phyloP scores from a whole-genome alignment of 345 rosid species.

The Passiflora organensis region DNA sequence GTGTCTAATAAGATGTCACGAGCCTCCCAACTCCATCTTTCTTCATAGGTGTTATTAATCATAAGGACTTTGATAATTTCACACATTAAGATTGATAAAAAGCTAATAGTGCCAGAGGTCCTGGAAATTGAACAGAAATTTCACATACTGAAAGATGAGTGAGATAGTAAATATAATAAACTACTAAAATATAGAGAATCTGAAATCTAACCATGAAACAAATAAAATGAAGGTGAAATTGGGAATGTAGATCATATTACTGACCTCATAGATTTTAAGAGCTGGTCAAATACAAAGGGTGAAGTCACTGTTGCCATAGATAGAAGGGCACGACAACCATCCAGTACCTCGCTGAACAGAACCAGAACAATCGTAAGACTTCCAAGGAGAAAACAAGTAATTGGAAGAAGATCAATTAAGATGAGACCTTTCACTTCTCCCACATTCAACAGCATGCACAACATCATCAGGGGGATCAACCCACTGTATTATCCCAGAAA shows the following conservation, averaged over 20 bases:
- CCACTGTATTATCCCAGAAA: slow-evolving; percentile 86
- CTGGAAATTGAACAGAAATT: slow-evolving; percentile 41
- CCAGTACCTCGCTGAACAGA: slow-evolving; percentile 80
- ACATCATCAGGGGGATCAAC: slow-evolving; percentile 82
- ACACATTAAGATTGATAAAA: slow-evolving; percentile 81
- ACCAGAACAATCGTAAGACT: slow-evolving; percentile 17
- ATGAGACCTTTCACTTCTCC: slow-evolving; percentile 82
- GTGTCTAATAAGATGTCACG: slow-evolving; percentile 94
- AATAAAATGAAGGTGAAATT: not conserved
- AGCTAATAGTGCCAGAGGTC: slow-evolving; percentile 78
- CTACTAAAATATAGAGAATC: not conserved
- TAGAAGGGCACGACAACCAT: slow-evolving; percentile 92
- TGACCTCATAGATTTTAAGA: slow-evolving; percentile 78
- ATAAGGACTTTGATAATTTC: slow-evolving; percentile 77
- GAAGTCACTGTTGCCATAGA: slow-evolving; percentile 73
- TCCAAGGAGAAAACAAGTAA: slow-evolving; percentile 20
- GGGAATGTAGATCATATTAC: slow-evolving; percentile 9
- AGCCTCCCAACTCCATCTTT: slow-evolving; percentile 95
- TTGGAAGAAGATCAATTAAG: slow-evolving; percentile 14
- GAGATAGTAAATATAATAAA: not conserved
- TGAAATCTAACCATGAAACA: not conserved
- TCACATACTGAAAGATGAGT: slow-evolving; percentile 2
- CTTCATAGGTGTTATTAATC: slow-evolving; percentile 57
- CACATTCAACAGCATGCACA: slow-evolving; percentile 71
- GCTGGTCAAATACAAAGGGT: slow-evolving; percentile 66